Conservation (phyloP, 441 rosid species). For the Metrosideros polymorpha region DNA sequence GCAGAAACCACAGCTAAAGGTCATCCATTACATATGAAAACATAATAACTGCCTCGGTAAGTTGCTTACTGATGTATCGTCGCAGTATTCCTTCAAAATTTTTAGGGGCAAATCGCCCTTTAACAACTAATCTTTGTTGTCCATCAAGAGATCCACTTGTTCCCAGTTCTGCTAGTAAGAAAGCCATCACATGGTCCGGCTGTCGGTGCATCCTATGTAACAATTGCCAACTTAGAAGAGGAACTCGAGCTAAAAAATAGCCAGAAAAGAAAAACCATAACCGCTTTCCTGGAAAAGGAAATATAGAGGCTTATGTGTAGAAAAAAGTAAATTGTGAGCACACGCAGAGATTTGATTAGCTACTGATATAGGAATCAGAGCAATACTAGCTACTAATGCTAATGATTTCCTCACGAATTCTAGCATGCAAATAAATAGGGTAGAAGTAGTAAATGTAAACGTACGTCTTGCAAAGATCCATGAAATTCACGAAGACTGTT, state of each 20-base stretch:
- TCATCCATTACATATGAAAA: background rate
- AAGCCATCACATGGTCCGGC: constrained; percentile 65
- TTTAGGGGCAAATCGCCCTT: constrained; percentile 69
- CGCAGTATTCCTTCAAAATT: constrained; percentile 63
- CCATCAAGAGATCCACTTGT: constrained; percentile 65
- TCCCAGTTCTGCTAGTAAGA: constrained; percentile 56
- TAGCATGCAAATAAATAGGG: background rate
- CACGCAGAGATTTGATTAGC: background rate
- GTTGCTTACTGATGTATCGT: constrained; percentile 49
- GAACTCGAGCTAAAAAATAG: background rate
- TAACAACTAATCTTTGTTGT: constrained; percentile 61
- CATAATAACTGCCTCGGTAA: background rate
- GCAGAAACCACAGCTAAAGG: background rate
- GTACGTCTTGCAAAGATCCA: constrained; percentile 80
- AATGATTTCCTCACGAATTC: background rate
- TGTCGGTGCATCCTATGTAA: constrained; percentile 63
- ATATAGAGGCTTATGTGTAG: background rate
- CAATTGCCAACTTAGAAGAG: background rate
- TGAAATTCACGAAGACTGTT: constrained; percentile 68
- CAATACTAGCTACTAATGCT: background rate
- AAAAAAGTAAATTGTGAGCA: background rate
- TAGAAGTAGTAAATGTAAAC: constrained; percentile 1
- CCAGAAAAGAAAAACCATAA: background rate
- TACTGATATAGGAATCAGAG: background rate
- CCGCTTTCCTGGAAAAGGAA: background rate